Base-by-base conservation (phyloP, 78 protist genomes). In the Tieghemostelium lacteum region DNA sequence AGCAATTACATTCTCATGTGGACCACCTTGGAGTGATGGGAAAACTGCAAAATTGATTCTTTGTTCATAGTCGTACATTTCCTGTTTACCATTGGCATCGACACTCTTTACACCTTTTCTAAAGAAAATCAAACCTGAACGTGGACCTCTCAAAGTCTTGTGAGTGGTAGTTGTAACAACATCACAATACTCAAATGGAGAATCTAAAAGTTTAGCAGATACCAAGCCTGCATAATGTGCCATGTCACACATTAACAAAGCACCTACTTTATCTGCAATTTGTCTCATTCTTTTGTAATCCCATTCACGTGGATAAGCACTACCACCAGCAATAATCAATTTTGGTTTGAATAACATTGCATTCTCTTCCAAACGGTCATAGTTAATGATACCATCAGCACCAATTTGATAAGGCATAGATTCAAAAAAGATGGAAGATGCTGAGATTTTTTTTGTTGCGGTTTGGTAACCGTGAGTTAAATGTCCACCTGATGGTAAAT, bases 121-220 rank as follows among this genome's bases (percentile, higher is more conserved):
- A 97, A 19, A 98, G 93, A 99, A 99, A 95, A 99, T 99, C 71
- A 99, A 58, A 57, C 99, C 99, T 34, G 99, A 91, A 54, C 99
- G 98, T 62, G 99, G 99, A 19, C 99, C 99, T 42, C 99, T 96
- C 5, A 99, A 91, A 8, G 99, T 92, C 96, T 99, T 99, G 98
- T 99, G 99, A 33, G 99, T 99, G 57, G 99, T 99, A 24, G 99
- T 95, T 34, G 99, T 99, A 36, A 99, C 99, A 22, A 99, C 86
- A 73, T 99, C 99, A 88, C 95, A 91, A 73, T 71, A 65, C 49
- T 86, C 95, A 88, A 99, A 99, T 77, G 87, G 99, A 57, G 60
- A n/a, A 39, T 52, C 73, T 26, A 26, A 49, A 31, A 54, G 93
- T 31, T 77, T 70, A 49, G 99, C 93, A n/a, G 99, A 99, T 26